Evolutionary conservation across 2,329 filamentous ascomycete genomes (phyloP).

Genomic region (Tolypocladium amazonense): DNA sequence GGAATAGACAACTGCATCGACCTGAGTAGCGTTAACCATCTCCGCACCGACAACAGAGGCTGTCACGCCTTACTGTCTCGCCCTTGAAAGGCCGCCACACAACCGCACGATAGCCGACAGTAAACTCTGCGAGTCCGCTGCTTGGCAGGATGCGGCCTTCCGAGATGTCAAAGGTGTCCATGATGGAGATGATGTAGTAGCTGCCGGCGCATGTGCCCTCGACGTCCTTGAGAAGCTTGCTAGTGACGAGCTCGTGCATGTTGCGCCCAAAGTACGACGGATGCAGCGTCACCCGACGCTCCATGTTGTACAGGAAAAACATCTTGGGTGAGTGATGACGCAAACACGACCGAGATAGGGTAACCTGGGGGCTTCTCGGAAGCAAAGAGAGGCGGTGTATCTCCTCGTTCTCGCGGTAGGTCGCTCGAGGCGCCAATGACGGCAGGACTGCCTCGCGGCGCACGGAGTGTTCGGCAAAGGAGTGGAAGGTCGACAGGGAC

Average conservation of each 20-base stretch:
- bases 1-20: slow-evolving; percentile 86
- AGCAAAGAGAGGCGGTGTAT: not conserved
- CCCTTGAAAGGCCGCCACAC: slow-evolving; percentile 98
- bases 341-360: not conserved
- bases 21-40: slow-evolving; percentile 41
- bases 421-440: not conserved
- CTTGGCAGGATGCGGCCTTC: slow-evolving; percentile 88
- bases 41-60: slow-evolving; percentile 6
- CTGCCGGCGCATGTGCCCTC: slow-evolving; percentile 92
- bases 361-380: not conserved
- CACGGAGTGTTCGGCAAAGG: not conserved
- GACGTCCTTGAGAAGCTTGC: slow-evolving; percentile 82
- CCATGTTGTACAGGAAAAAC: slow-evolving; percentile 98
- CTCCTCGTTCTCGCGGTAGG: not conserved
- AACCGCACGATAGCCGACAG: slow-evolving; percentile 87
- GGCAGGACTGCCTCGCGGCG: not conserved
- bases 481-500: not conserved
- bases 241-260: slow-evolving; percentile 83
- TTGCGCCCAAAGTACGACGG: slow-evolving; percentile 94
- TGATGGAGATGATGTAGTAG: slow-evolving; percentile 96
- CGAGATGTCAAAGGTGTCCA: slow-evolving; percentile 92
- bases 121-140: slow-evolving; percentile 87
- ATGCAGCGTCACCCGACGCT: slow-evolving; percentile 88
- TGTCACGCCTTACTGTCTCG: slow-evolving; percentile 64
- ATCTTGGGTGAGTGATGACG: slow-evolving; percentile 38